These are phyloP conservation scores for Claviceps lovelessii DNA, from an alignment of 2,329 filamentous ascomycete species.

Conservation along the genomic window DNA sequence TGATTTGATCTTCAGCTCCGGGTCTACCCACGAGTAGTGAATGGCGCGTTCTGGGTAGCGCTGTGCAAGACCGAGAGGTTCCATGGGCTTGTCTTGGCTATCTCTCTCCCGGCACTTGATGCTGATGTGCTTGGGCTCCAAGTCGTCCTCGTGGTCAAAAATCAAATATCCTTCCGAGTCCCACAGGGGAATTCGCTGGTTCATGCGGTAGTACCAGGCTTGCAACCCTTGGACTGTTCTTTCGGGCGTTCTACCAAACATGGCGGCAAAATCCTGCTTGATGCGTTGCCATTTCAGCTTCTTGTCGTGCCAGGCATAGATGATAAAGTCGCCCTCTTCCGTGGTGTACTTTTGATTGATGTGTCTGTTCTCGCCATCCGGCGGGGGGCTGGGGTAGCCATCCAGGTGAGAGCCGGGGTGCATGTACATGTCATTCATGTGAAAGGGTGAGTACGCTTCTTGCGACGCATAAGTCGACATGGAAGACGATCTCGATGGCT, in stretches of 20 bases:
- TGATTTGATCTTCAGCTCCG: conserved; percentile 23
- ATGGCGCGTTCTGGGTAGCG: conserved; percentile 35
- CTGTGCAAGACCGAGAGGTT: conserved; percentile 24
- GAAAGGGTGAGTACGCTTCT: conserved; percentile 12
- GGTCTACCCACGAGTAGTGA: conserved; percentile 29
- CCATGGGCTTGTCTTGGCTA: conserved; percentile 21
- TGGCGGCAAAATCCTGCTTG: conserved; percentile 24
- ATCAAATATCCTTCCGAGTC: conserved; percentile 26
- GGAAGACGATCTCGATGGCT: conserved; percentile 9
- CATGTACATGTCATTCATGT: conserved; percentile 12
- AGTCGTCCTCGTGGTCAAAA: conserved; percentile 25
- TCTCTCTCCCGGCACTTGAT: conserved; percentile 27
- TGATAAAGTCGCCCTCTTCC: conserved; percentile 29
- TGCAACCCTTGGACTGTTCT: conserved; percentile 27
- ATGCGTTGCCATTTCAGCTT: conserved; percentile 28
- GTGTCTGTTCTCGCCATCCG: conserved; percentile 23
- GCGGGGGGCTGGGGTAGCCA: conserved; percentile 22
- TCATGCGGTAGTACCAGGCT: conserved; percentile 30
- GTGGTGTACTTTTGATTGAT: conserved; percentile 31
- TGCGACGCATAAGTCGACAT: conserved; percentile 10
- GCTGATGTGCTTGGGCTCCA: conserved; percentile 22
- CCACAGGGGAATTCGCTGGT: conserved; percentile 26
- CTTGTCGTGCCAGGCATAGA: conserved; percentile 30
- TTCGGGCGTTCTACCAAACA: conserved; percentile 23
- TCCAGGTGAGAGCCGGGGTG: conserved; percentile 12